A percentile compares a stretch with the other conserved stretches of the same genome.
Conservation (phyloP, 1,139 yeast genomes). For the Wickerhamomyces sp. region DNA sequence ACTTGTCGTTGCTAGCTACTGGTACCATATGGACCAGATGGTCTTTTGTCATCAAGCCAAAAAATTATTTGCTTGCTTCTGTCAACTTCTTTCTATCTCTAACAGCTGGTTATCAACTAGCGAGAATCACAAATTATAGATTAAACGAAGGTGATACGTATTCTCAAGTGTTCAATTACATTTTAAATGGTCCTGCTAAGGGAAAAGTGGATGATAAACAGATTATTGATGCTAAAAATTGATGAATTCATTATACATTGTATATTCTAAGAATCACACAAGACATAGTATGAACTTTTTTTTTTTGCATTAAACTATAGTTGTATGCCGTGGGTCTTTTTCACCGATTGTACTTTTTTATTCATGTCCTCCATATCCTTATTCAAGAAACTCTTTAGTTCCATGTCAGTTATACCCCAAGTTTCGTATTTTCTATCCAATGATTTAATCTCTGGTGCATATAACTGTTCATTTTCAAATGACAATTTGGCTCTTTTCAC, state of each 20-base stretch:
- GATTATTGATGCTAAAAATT: constrained; percentile 3
- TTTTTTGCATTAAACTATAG: neutral
- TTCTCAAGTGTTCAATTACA: constrained; percentile 50
- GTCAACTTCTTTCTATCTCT: constrained; percentile 91
- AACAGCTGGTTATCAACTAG: constrained; percentile 83
- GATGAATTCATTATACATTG: neutral
- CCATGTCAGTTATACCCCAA: constrained; percentile 39
- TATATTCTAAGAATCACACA: too few relatives aligned
- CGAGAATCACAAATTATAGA: constrained; percentile 67
- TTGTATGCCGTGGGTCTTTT: constrained; percentile 10
- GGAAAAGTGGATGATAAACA: neutral
- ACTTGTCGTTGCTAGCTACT: constrained; percentile 76
- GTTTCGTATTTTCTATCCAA: constrained; percentile 29
- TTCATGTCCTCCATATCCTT: constrained; percentile 31
- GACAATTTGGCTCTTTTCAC: constrained; percentile 14
- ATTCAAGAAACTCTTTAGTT: constrained; percentile 36
- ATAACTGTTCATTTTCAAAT: constrained; percentile 17
- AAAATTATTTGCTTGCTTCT: constrained; percentile 80
- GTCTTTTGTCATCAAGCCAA: constrained; percentile 91
- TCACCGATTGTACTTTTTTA: constrained; percentile 31
- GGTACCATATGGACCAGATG: constrained; percentile 98
- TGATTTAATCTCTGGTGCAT: constrained; percentile 16
- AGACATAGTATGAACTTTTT: too few relatives aligned
- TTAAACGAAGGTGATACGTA: constrained; percentile 44
- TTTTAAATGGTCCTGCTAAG: constrained; percentile 43